phyloP scores from a whole-genome alignment of 257 asterid genomes.

The Dorcoceras hygrometricum region DNA sequence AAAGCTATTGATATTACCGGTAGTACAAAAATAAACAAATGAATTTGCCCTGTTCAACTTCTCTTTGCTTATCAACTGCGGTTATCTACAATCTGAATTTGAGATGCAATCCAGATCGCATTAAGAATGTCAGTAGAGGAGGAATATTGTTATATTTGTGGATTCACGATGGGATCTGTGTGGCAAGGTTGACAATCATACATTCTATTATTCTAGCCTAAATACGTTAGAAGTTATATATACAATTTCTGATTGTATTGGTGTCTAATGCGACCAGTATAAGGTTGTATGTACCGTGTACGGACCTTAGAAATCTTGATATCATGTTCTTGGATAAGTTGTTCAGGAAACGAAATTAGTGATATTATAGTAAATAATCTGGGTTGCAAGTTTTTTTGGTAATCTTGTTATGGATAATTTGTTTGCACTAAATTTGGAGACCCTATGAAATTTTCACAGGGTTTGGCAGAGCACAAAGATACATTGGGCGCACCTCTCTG shows the following conservation, averaged over 20 bases:
- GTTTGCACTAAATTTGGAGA: background rate
- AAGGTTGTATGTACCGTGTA: background rate
- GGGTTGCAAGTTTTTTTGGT: background rate
- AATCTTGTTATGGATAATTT: background rate
- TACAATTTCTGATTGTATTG: too few species aligned
- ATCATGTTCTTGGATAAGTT: background rate
- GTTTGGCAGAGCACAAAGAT: slow-evolving; percentile 97
- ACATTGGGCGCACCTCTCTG: slow-evolving; percentile 95
- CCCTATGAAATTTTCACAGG: slow-evolving; percentile 45
- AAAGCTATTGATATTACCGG: too few species aligned
- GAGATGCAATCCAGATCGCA: background rate
- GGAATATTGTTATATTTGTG: too few species aligned
- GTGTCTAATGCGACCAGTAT: too few species aligned
- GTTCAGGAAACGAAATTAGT: background rate
- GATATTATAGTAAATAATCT: background rate
- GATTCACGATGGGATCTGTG: too few species aligned
- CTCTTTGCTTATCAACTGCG: background rate
- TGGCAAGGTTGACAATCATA: too few species aligned
- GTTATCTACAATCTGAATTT: background rate
- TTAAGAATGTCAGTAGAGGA: background rate
- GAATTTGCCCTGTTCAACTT: background rate
- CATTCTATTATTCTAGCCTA: background rate
- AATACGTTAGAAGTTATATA: too few species aligned
- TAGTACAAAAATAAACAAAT: too few species aligned
- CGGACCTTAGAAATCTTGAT: background rate